A percentile compares a stretch with the other conserved stretches of the same genome.
Conservation (phyloP, 225 moss, liverwort and hornwort species). For the Bryoerythrophyllum caledonicum region DNA sequence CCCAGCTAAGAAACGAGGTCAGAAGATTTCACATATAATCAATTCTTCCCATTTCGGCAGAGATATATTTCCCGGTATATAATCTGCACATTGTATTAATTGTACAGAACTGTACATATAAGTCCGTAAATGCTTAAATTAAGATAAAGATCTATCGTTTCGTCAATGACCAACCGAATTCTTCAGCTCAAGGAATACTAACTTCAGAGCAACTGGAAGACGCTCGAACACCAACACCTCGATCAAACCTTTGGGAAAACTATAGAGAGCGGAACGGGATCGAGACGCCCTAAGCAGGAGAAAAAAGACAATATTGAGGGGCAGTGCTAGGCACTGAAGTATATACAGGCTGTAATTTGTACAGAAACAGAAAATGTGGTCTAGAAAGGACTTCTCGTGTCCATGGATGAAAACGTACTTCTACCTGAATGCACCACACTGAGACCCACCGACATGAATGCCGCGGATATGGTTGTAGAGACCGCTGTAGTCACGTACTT, state of each 20-base stretch:
- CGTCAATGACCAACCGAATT: background rate
- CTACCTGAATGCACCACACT: slow-evolving; percentile 36
- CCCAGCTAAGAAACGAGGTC: background rate
- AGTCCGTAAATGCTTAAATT: background rate
- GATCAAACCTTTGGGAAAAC: background rate
- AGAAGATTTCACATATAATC: background rate
- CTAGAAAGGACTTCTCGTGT: slow-evolving; percentile 25
- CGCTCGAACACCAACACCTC: background rate
- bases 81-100: background rate
- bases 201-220: slow-evolving; percentile 9
- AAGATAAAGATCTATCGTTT: background rate
- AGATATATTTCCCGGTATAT: background rate
- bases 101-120: background rate
- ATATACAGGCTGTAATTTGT: slow-evolving; percentile 42
- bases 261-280: background rate
- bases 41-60: background rate
- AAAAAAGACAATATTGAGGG: slow-evolving; percentile 25
- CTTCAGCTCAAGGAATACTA: background rate
- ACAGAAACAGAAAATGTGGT: slow-evolving; percentile 31
- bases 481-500: slow-evolving; percentile 43
- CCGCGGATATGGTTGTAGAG: slow-evolving; percentile 39
- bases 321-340: slow-evolving; percentile 15
- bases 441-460: slow-evolving; percentile 17
- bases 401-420: slow-evolving; percentile 23
- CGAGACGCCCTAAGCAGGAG: background rate